phyloP scores from a whole-genome alignment of 2,329 filamentous ascomycete genomes.

The Pseudogymnoascus sp. region DNA sequence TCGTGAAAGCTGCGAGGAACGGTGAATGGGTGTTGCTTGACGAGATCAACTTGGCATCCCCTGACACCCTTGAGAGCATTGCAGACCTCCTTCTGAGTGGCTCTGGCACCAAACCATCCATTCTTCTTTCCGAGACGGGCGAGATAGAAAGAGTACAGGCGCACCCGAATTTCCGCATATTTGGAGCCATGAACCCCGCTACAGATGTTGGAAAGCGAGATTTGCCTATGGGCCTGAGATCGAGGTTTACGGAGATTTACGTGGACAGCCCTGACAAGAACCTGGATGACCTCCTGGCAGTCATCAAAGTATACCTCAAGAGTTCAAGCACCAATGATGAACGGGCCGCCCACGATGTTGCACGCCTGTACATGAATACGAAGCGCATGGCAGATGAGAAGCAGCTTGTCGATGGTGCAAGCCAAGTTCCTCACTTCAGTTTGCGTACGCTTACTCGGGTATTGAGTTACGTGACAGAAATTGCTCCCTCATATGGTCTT shows the following conservation, averaged over 20 bases:
- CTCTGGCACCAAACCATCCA: slow-evolving; percentile 64
- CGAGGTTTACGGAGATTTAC: slow-evolving; percentile 92
- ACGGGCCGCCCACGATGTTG: slow-evolving; percentile 71
- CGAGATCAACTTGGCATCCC: slow-evolving; percentile 92
- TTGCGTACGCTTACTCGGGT: slow-evolving; percentile 87
- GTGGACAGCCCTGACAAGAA: slow-evolving; percentile 85
- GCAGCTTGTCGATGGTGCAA: slow-evolving; percentile 84
- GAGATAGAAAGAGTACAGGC: slow-evolving; percentile 84
- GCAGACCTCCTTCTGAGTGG: slow-evolving; percentile 76
- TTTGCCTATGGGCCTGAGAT: slow-evolving; percentile 77
- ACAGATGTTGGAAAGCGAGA: slow-evolving; percentile 97
- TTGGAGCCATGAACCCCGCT: slow-evolving; percentile 98
- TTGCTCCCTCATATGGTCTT: slow-evolving; percentile 75
- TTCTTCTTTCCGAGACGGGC: slow-evolving; percentile 86
- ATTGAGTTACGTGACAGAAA: slow-evolving; percentile 78
- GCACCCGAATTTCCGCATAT: slow-evolving; percentile 89
- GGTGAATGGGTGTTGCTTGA: slow-evolving; percentile 96
- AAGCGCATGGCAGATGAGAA: slow-evolving; percentile 76
- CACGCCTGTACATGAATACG: slow-evolving; percentile 79
- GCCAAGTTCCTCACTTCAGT: slow-evolving; percentile 95
- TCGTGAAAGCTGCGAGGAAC: slow-evolving; percentile 91
- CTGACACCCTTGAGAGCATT: slow-evolving; percentile 90
- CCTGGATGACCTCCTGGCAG: slow-evolving; percentile 74
- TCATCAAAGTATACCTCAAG: slow-evolving; percentile 83
- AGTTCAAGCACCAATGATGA: slow-evolving; percentile 63